A percentile compares a stretch with the other conserved stretches of the same genome.
phyloP scores from a whole-genome alignment of 1,139 yeast species.

The Magnusiomyces clavatus region DNA sequence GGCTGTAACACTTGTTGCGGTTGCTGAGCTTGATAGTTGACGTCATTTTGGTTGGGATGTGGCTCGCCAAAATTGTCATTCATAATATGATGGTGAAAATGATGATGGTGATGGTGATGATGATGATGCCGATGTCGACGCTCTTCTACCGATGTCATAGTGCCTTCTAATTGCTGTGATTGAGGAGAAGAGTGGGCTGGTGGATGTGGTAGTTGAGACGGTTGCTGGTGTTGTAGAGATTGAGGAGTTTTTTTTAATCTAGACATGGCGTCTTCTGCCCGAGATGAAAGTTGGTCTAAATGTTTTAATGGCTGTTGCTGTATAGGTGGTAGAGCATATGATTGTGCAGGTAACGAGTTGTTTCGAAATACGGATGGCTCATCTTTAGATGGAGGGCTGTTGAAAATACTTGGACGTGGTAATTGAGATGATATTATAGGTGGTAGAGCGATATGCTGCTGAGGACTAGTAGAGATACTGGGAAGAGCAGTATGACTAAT shows the following conservation, averaged over 20 bases:
- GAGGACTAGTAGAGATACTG: not conserved
- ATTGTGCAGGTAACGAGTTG: no score
- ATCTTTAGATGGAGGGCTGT: not conserved
- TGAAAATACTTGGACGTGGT: not conserved
- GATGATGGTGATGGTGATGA: slow-evolving; percentile 13
- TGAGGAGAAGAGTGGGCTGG: not conserved
- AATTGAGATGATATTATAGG: not conserved
- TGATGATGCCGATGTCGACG: slow-evolving; percentile 6
- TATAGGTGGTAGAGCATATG: no score
- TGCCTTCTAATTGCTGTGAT: not conserved
- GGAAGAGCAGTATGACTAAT: not conserved
- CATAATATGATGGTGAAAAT: slow-evolving; percentile 4
- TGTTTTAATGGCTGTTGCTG: no score
- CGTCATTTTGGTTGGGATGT: no score
- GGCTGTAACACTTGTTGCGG: not conserved
- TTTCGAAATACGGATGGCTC: no score
- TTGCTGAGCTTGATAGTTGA: not conserved
- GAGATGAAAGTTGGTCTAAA: no score
- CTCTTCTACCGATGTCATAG: not conserved
- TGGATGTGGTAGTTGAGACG: no score
- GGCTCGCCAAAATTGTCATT: not conserved
- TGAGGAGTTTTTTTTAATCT: no score
- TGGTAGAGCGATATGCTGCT: not conserved
- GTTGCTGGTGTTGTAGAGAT: no score
- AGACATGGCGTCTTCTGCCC: no score